Conservation (phyloP, 2,329 filamentous ascomycete genomes). For the Stromatinia cepivora region DNA sequence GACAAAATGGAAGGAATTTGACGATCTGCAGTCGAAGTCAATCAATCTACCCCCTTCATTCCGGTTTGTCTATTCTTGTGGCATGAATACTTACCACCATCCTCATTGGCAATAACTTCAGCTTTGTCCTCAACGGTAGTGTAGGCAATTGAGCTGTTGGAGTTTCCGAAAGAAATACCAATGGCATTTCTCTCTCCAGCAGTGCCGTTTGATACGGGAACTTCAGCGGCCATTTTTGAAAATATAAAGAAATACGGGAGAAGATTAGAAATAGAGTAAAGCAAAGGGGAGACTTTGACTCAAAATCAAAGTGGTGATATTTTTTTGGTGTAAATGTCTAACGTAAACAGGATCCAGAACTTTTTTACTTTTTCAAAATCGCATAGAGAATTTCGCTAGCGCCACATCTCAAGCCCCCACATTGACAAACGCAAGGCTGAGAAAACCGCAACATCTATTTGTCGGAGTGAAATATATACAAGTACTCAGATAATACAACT, state of each 20-base stretch:
- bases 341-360: constrained; percentile 24
- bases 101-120: constrained; percentile 98
- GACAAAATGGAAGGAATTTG: constrained; percentile 95
- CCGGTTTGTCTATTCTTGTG: background rate
- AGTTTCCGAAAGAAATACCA: constrained; percentile 97
- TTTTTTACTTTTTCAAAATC: constrained; percentile 30
- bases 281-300: background rate
- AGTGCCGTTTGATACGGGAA: constrained; percentile 30
- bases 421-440: constrained; percentile 37
- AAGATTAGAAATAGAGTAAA: background rate
- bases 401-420: constrained; percentile 26
- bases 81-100: constrained; percentile 69
- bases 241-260: constrained; percentile 10
- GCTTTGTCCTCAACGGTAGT: constrained; percentile 92
- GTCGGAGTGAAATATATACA: background rate
- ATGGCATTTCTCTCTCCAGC: constrained; percentile 67
- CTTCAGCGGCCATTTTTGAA: constrained; percentile 39
- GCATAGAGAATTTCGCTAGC: constrained; percentile 37
- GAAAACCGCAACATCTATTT: constrained; percentile 15
- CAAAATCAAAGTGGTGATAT: constrained; percentile 20
- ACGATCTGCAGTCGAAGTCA: constrained; percentile 62
- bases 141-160: constrained; percentile 94
- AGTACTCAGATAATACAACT: background rate
- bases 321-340: constrained; percentile 13
- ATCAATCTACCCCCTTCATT: constrained; percentile 23